Percentiles rank a stretch among this genome's conserved stretches.
phyloP scores from a whole-genome alignment of 2,329 filamentous ascomycete genomes.

The Claviceps cyperi region DNA sequence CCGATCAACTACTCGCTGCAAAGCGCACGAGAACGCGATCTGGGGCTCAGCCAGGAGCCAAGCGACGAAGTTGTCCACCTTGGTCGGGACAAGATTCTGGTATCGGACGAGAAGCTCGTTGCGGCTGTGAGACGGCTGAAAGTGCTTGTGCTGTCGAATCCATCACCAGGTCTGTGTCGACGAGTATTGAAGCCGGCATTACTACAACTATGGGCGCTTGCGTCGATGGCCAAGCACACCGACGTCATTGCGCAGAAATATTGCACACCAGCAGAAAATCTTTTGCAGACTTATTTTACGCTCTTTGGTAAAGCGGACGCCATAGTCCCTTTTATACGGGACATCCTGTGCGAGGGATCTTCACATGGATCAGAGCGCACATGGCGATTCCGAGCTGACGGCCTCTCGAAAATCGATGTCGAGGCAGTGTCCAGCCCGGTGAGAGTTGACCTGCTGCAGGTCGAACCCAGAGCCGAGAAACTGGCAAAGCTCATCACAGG shows the following conservation, averaged over 20 bases:
- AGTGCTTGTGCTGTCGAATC: conserved; percentile 45
- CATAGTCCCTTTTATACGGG: conserved; percentile 32
- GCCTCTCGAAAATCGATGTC: conserved; percentile 37
- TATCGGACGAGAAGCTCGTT: conserved; percentile 32
- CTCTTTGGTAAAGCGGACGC: conserved; percentile 38
- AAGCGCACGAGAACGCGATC: neutral
- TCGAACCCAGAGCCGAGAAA: conserved; percentile 32
- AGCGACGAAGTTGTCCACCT: conserved; percentile 31
- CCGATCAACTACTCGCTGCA: conserved; percentile 31
- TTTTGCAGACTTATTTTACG: conserved; percentile 43
- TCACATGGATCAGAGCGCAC: conserved; percentile 13
- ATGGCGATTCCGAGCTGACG: conserved; percentile 39
- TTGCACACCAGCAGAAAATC: conserved; percentile 29
- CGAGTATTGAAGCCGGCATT: conserved; percentile 45
- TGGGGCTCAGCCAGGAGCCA: conserved; percentile 8
- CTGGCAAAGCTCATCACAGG: conserved; percentile 36
- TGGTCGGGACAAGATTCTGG: conserved; percentile 27
- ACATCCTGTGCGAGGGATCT: conserved; percentile 42
- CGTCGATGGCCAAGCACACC: conserved; percentile 31
- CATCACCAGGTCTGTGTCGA: conserved; percentile 50
- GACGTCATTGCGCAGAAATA: conserved; percentile 22
- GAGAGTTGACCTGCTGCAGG: conserved; percentile 24
- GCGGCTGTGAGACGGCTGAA: conserved; percentile 39
- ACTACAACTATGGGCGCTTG: conserved; percentile 48
- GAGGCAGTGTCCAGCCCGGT: conserved; percentile 17